Evolutionary conservation across 768 basidiomycete genomes (phyloP).

Genomic region (Amanita muscaria): DNA sequence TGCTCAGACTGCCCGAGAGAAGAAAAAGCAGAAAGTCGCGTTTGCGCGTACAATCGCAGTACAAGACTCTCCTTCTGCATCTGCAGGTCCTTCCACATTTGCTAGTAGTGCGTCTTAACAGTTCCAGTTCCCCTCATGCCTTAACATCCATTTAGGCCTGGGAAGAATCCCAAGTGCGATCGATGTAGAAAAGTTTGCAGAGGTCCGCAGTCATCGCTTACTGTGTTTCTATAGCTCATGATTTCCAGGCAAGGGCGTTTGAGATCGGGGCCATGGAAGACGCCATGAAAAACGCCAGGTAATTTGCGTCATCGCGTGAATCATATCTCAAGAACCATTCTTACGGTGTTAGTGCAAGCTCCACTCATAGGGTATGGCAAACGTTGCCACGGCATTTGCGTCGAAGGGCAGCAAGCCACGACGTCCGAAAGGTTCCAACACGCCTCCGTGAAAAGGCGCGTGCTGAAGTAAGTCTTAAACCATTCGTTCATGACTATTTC

Average conservation of each 20-base stretch:
- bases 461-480: slow-evolving; percentile 52
- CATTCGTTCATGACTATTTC: background rate
- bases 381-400: slow-evolving; percentile 86
- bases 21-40: slow-evolving; percentile 61
- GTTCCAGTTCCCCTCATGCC: background rate
- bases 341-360: slow-evolving; percentile 42
- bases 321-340: background rate
- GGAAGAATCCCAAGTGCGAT: slow-evolving; percentile 61
- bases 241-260: slow-evolving; percentile 63
- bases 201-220: slow-evolving; percentile 36
- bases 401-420: slow-evolving; percentile 89
- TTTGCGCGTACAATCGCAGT: slow-evolving; percentile 61
- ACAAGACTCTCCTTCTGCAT: slow-evolving; percentile 27
- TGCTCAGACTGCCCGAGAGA: slow-evolving; percentile 38
- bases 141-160: slow-evolving; percentile 31
- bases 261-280: slow-evolving; percentile 89
- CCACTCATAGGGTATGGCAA: slow-evolving; percentile 86
- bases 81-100: background rate
- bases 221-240: slow-evolving; percentile 4
- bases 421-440: slow-evolving; percentile 84
- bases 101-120: background rate
- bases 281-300: slow-evolving; percentile 76
- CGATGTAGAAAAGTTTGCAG: slow-evolving; percentile 83
- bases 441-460: slow-evolving; percentile 74
- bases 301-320: background rate